Conservation (phyloP, 768 basidiomycete species). For the Mycena floridula region DNA sequence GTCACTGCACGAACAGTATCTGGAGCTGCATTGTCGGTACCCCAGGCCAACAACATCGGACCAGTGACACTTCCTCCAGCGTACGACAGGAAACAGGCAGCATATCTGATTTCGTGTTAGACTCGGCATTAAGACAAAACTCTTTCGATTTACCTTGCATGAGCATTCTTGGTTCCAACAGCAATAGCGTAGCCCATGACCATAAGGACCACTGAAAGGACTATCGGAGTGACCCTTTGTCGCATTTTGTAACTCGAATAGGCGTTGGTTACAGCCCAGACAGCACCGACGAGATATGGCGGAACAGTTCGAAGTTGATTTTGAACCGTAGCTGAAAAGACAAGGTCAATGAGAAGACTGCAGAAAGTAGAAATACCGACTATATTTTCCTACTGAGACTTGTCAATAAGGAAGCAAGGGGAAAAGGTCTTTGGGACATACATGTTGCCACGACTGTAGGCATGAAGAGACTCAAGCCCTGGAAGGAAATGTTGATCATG, state of each 20-base stretch:
- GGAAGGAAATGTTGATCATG: conserved; percentile 36
- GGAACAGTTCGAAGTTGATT: conserved; percentile 45
- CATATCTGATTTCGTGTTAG: conserved; percentile 26
- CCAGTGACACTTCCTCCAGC: conserved; percentile 32
- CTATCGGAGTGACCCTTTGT: conserved; percentile 28
- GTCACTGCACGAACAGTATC: conserved; percentile 42
- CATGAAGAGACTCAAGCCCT: conserved; percentile 38
- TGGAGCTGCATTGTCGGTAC: conserved; percentile 41
- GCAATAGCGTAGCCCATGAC: conserved; percentile 40
- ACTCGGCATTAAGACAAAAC: neutral
- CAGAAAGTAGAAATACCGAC: too few species aligned
- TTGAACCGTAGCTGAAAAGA: conserved; percentile 30
- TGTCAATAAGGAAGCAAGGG: too few species aligned
- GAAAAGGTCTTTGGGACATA: too few species aligned
- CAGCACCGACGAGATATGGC: conserved; percentile 33
- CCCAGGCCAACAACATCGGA: conserved; percentile 40
- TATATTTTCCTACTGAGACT: too few species aligned
- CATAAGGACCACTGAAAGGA: conserved; percentile 28
- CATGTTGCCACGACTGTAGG: conserved; percentile 40
- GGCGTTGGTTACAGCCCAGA: conserved; percentile 30
- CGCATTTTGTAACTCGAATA: conserved; percentile 31
- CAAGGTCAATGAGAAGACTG: too few species aligned
- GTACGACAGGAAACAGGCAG: conserved; percentile 38
- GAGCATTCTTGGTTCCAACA: conserved; percentile 31
- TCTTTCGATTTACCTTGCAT: conserved; percentile 21